Conservation (phyloP, 129 eudicot genomes). For the Oenanthe sinensis region DNA sequence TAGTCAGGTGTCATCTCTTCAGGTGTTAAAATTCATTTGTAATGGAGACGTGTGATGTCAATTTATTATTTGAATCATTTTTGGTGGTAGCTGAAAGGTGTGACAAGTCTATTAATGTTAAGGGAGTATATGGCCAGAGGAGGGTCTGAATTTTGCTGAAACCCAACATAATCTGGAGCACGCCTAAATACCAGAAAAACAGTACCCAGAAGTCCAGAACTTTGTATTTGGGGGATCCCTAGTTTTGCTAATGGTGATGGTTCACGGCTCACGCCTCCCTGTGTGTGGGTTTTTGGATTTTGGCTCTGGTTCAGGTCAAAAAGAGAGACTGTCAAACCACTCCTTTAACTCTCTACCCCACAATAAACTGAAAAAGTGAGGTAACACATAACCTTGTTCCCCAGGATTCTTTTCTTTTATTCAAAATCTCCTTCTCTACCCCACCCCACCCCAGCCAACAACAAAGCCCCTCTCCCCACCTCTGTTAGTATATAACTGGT, state of each 20-base stretch:
- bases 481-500: conserved; percentile 17
- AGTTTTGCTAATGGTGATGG: background rate
- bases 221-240: background rate
- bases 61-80: background rate
- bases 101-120: conserved; percentile 10
- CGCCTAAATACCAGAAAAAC: background rate
- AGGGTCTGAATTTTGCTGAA: background rate
- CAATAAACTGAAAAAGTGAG: conserved; percentile 51
- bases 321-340: conserved; percentile 39
- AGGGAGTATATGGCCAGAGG: conserved; percentile 18
- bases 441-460: conserved; percentile 19
- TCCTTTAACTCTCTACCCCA: conserved; percentile 39
- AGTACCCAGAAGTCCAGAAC: background rate
- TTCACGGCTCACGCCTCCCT: background rate
- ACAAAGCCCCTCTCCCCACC: conserved; percentile 15
- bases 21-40: background rate
- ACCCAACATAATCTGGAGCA: conserved; percentile 4
- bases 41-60: conserved; percentile 20
- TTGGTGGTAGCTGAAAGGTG: conserved; percentile 30
- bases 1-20: background rate
- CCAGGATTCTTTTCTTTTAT: conserved; percentile 42
- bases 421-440: conserved; percentile 40
- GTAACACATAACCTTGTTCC: conserved; percentile 46
- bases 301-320: conserved; percentile 31
- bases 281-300: conserved; percentile 27